Percentiles rank a stretch among this genome's conserved stretches.
Evolutionary conservation across 1,284 basidiomycete genomes (phyloP).

Genomic region (Testicularia cyperi): DNA sequence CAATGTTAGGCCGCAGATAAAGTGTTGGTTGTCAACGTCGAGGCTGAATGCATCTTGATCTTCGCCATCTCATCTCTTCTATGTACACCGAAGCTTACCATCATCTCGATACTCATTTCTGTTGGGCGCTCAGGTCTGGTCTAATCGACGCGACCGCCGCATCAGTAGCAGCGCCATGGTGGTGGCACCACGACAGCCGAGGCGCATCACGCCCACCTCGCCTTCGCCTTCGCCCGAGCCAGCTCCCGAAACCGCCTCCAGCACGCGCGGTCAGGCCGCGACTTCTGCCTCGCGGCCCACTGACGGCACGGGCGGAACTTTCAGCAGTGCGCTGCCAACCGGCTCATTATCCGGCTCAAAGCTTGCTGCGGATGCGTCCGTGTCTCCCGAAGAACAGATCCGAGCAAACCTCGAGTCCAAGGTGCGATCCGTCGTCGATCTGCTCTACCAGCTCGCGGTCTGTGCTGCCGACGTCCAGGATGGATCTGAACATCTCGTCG

Average conservation of each 20-base stretch:
- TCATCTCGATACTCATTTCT: too few relatives aligned
- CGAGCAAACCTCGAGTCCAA: slow-evolving; percentile 42
- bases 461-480: slow-evolving; percentile 52
- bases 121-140: too few relatives aligned
- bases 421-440: slow-evolving; percentile 46
- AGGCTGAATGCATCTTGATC: too few relatives aligned
- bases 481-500: slow-evolving; percentile 44
- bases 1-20: too few relatives aligned
- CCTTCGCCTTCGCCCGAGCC: slow-evolving; percentile 39
- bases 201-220: slow-evolving; percentile 35
- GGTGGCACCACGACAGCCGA: slow-evolving; percentile 3
- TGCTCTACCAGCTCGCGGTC: slow-evolving; percentile 53
- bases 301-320: too few relatives aligned
- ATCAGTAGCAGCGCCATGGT: too few relatives aligned
- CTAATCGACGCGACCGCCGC: too few relatives aligned
- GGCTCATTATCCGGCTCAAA: neutral
- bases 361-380: neutral
- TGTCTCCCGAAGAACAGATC: slow-evolving; percentile 6
- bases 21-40: too few relatives aligned
- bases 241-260: slow-evolving; percentile 2
- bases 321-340: too few relatives aligned
- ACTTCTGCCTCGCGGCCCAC: too few relatives aligned
- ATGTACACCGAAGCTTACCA: too few relatives aligned
- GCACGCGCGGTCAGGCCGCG: neutral
- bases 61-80: too few relatives aligned